phyloP scores from a whole-genome alignment of 2,329 filamentous ascomycete species.

The Epichloe coenophiala region DNA sequence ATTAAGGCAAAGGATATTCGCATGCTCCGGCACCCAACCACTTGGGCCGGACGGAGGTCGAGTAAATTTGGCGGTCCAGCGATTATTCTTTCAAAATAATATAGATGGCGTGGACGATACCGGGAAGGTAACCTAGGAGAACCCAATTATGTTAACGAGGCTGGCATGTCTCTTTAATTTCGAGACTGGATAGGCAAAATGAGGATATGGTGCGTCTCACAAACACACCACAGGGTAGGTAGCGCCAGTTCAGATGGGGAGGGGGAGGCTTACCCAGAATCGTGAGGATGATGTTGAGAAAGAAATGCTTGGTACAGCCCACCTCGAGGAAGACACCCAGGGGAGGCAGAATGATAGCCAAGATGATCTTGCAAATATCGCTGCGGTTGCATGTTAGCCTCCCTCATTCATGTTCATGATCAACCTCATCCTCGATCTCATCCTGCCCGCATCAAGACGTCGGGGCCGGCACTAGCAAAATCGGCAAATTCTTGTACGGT shows the following conservation, averaged over 20 bases:
- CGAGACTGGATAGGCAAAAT: not conserved
- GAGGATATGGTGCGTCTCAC: not conserved
- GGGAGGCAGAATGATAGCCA: slow-evolving; percentile 81
- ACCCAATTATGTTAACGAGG: not conserved
- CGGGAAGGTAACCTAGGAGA: slow-evolving; percentile 48
- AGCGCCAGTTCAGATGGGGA: not conserved
- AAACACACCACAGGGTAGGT: not conserved
- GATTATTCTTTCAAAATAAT: slow-evolving; percentile 41
- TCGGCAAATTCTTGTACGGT: not conserved
- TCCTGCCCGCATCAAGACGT: not conserved
- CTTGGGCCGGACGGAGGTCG: no score
- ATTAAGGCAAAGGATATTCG: not conserved
- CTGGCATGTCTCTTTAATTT: not conserved
- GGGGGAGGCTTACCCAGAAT: slow-evolving; percentile 40
- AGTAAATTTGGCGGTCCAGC: no score
- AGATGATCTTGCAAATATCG: slow-evolving; percentile 57
- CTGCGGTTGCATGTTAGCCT: slow-evolving; percentile 11
- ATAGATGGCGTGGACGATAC: slow-evolving; percentile 89
- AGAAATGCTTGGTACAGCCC: slow-evolving; percentile 72
- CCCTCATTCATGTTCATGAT: not conserved
- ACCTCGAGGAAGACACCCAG: slow-evolving; percentile 90
- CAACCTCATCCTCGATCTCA: not conserved
- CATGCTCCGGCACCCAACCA: not conserved
- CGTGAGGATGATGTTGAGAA: slow-evolving; percentile 88
- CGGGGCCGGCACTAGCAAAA: not conserved